A percentile compares a stretch with the other conserved stretches of the same genome.
phyloP scores from a whole-genome alignment of 805 yeast genomes.

The Priceomyces medius region DNA sequence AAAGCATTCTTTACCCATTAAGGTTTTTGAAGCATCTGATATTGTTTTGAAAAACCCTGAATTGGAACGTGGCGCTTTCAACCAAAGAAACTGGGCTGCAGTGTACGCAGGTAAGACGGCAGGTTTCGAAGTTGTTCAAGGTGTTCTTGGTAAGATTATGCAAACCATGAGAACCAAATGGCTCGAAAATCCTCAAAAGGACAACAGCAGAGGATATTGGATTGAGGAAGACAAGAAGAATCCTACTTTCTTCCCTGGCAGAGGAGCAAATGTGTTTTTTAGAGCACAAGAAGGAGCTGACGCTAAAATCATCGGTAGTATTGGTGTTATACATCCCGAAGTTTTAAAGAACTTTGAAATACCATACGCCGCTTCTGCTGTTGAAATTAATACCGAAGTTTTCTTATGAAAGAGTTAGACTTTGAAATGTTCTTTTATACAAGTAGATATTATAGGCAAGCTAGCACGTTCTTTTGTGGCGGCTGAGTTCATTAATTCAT shows the following conservation, averaged over 20 bases:
- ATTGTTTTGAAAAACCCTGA: conserved; percentile 79
- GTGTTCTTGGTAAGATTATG: conserved; percentile 91
- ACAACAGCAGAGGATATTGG: conserved; percentile 77
- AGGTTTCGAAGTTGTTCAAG: conserved; percentile 93
- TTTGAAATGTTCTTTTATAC: not conserved
- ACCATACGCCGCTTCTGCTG: conserved; percentile 88
- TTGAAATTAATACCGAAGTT: conserved; percentile 86
- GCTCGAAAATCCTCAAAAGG: conserved; percentile 56
- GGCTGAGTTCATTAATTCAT: not conserved
- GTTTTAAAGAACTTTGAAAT: conserved; percentile 84
- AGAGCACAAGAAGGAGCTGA: conserved; percentile 61
- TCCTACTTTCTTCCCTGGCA: conserved; percentile 89
- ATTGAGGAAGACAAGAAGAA: conserved; percentile 66
- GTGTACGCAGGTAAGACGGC: conserved; percentile 92
- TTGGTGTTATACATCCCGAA: conserved; percentile 96
- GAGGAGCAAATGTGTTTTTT: conserved; percentile 87
- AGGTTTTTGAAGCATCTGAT: conserved; percentile 94
- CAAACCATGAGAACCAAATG: conserved; percentile 90
- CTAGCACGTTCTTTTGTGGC: not conserved
- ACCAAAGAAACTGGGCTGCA: conserved; percentile 94
- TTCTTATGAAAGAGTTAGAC: conserved; percentile 52
- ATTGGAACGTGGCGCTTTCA: conserved; percentile 84
- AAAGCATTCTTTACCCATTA: conserved; percentile 91
- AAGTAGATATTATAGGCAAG: not conserved
- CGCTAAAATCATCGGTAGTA: conserved; percentile 65